Evolutionary conservation across 192 early-diverging fungal genomes (phyloP), one percentile per base, ranked within the genome.

Genomic region (Coemansia sp.): DNA sequence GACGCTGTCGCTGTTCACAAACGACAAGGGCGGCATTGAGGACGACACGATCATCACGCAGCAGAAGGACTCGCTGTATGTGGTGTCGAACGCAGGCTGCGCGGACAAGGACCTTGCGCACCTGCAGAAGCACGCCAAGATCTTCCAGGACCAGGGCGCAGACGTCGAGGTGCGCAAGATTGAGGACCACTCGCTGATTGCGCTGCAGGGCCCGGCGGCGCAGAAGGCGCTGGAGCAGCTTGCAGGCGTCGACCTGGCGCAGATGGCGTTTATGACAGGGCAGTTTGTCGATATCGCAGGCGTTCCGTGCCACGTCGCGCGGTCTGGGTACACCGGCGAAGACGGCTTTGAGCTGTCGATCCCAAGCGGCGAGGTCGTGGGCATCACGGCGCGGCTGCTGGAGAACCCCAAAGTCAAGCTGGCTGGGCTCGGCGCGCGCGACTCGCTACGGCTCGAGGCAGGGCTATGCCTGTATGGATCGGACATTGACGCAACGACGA

Each of bases 271-370:
- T 70, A 99, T 99, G 97, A 88, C 86, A 21, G 87, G 85, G 10
- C 78, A 84, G 35, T 61, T 79, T 48, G 69, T 95, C 58, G 82
- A 86, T 8, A 79, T 98, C 51, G 84, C 82, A 46, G 93, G 91
- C 43, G 81, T 92, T 43, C 83, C 82, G 1, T 88, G 87, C 63
- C 93, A 95, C 60, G 87, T 99, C 33, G 91, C 97, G 18, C 88
- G 97, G 24, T 95, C 92, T 25, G 97, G 97, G 11, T 99, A 99
- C 82, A 99, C 97, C 56, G 97, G 97, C 57, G 97, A 99, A 78
- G 97, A 99, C 80, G 97, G 97, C 11, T 98, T 99, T 67, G 97
- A 98, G 90, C 88, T 98, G 63, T 93, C 92, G 10, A 87, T 98
- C 40, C 88, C 92, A 16, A 85, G 90, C 38, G 62, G 66, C 53